These are phyloP conservation scores for Salix dunnii DNA, from an alignment of 345 rosid species.

Conservation along the genomic window DNA sequence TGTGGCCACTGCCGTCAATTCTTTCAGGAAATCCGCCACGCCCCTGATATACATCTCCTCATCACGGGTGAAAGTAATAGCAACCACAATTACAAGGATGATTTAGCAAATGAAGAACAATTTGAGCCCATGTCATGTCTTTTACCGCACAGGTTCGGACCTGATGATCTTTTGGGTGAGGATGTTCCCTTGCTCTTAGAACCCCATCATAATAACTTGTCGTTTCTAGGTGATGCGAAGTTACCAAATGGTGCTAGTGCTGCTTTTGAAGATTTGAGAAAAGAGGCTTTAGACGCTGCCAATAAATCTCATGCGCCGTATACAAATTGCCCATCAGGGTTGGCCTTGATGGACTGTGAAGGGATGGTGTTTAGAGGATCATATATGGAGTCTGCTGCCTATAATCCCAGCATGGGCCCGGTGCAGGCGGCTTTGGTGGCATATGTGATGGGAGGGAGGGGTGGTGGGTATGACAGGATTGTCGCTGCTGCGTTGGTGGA, in stretches of 20 bases:
- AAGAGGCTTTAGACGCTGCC: slow-evolving; percentile 68
- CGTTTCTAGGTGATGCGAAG: slow-evolving; percentile 14
- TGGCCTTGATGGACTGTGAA: slow-evolving; percentile 63
- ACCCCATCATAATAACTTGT: slow-evolving; percentile 46
- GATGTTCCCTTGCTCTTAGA: slow-evolving; percentile 67
- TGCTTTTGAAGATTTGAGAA: slow-evolving; percentile 21
- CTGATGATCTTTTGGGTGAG: slow-evolving; percentile 61
- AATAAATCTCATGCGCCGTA: slow-evolving; percentile 85
- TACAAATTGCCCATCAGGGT: slow-evolving; percentile 84
- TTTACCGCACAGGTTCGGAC: slow-evolving; percentile 83
- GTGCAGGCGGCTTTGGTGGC: slow-evolving; percentile 90
- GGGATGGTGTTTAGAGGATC: slow-evolving; percentile 78
- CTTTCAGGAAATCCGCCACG: slow-evolving; percentile 75
- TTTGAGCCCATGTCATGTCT: slow-evolving; percentile 43
- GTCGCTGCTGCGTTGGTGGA: slow-evolving; percentile 70
- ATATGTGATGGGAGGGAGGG: slow-evolving; percentile 53
- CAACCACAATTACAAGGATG: slow-evolving; percentile 4
- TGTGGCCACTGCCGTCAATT: slow-evolving; percentile 99
- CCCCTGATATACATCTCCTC: slow-evolving; percentile 51
- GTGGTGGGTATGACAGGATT: slow-evolving; percentile 75
- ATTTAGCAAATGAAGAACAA: not conserved
- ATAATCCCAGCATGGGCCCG: slow-evolving; percentile 93
- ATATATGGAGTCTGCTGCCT: slow-evolving; percentile 90
- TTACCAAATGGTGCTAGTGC: slow-evolving; percentile 14
- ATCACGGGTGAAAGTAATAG: slow-evolving; percentile 29